Base-by-base conservation (phyloP, 371 early-diverging fungal species). In the Polyrhizophydium stewartii region DNA sequence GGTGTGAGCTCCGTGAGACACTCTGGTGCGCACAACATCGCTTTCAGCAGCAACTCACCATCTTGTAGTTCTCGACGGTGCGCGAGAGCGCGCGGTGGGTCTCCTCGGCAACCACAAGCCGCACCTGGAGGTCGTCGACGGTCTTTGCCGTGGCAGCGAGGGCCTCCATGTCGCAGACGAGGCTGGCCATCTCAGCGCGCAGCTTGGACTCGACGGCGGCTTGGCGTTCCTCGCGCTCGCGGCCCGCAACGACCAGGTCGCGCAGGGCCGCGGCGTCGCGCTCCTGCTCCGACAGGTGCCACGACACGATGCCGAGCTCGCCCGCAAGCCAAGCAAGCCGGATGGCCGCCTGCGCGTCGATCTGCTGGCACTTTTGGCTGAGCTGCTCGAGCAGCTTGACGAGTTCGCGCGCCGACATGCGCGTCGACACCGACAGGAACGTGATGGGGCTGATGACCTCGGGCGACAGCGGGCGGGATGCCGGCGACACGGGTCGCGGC, bases 321-420 rank as follows among this genome's bases (percentile, higher is more conserved):
- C 49, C 49, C 3, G 49, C 49, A 47, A 47, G 49, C 49, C 49
- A 47, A 10, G 49, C 49, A 47, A 47, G 49, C 3, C 49, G 49
- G 7, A 16, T 16, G 28, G 28, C 16, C 7, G 25, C 49, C 49
- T 47, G 49, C 7, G 7, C 22, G 28, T 47, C 49, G 16, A 47
- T 47, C 49, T 47, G 49, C 49, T 7, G 49, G 16, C 49, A 47
- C 28, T 47, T 47, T 3, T 7, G 7, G 49, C 16, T 47, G 22
- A 47, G 16, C 49, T 47, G 49, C 22, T 47, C 28, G 10, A 47
- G 3, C 28, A 47, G 49, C 3, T 16, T 3, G 25, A 47, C 28
- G 25, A 47, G 28, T 3, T 47, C 49, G 25, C 49, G 49, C 3
- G 22, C 7, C 7, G 49, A 3, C 28, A 28, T 28, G 22, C 49